Percentiles rank a stretch among this genome's conserved stretches.
phyloP scores from a whole-genome alignment of 768 basidiomycete species.

The Russula compacta region DNA sequence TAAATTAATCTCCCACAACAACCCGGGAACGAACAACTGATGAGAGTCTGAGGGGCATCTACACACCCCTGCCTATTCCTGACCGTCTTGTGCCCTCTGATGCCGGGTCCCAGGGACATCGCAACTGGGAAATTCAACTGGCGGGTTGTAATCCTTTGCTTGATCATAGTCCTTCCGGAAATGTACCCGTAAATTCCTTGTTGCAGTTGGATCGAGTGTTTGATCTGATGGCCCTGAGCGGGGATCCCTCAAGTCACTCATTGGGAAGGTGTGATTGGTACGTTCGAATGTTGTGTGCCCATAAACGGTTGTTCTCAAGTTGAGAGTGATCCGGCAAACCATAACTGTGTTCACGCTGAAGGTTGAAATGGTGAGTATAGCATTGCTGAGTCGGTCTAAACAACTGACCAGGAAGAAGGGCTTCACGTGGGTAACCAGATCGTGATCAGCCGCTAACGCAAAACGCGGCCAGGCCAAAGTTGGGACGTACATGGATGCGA shows the following conservation, averaged over 20 bases:
- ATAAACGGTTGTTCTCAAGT: conserved; percentile 17
- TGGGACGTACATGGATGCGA: conserved; percentile 15
- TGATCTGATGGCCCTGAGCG: background rate
- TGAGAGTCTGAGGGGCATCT: background rate
- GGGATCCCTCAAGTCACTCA: conserved; percentile 1
- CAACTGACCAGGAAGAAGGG: conserved; percentile 16
- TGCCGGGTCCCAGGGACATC: background rate
- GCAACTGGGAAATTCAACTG: background rate
- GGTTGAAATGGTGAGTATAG: background rate
- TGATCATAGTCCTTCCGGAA: conserved; percentile 8
- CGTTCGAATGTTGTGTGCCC: conserved; percentile 5
- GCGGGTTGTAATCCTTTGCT: background rate
- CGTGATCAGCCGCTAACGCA: background rate
- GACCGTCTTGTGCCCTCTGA: background rate
- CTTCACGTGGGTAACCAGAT: background rate
- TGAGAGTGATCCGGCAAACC: conserved; percentile 20
- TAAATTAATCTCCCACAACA: background rate
- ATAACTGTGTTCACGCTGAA: conserved; percentile 15
- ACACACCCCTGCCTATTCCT: background rate
- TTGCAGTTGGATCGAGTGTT: background rate
- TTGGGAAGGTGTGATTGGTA: conserved; percentile 5
- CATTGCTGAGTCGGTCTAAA: background rate
- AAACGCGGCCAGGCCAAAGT: background rate
- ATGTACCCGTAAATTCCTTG: conserved; percentile 6
- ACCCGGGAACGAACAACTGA: background rate